phyloP scores from a whole-genome alignment of 2,329 filamentous ascomycete genomes.

The Penicillium frequentans region DNA sequence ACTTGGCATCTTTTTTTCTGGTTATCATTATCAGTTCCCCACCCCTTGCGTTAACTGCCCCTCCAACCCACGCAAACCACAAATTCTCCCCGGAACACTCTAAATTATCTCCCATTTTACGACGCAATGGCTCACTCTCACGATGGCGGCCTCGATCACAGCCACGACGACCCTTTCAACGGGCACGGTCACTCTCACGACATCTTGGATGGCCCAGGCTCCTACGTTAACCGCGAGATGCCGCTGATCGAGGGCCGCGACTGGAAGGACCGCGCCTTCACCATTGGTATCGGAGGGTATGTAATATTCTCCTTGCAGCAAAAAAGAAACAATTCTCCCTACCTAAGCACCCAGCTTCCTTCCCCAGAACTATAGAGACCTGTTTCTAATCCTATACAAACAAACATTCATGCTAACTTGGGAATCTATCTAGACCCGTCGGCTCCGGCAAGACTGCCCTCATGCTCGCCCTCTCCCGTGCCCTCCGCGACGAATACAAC shows the following conservation, averaged over 20 bases:
- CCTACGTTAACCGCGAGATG: conserved; percentile 87
- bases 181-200: conserved; percentile 92
- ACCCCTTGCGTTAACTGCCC: conserved; percentile 15
- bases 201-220: conserved; percentile 90
- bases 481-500: conserved; percentile 75
- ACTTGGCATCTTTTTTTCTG: neutral
- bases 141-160: conserved; percentile 37
- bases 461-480: conserved; percentile 89
- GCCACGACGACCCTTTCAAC: conserved; percentile 58
- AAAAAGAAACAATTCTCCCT: neutral
- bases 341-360: neutral
- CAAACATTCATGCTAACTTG: neutral
- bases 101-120: neutral
- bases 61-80: conserved; percentile 7
- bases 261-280: conserved; percentile 89
- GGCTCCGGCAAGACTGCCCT: conserved; percentile 96
- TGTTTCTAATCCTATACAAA: neutral
- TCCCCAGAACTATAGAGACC: neutral
- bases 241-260: conserved; percentile 84
- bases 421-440: conserved; percentile 67
- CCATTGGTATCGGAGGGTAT: conserved; percentile 96
- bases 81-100: conserved; percentile 1
- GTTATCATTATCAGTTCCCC: conserved; percentile 5
- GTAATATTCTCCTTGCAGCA: conserved; percentile 22
- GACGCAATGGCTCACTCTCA: conserved; percentile 39